phyloP scores from a whole-genome alignment of 371 early-diverging fungal genomes.

The Mucor plumbeus region DNA sequence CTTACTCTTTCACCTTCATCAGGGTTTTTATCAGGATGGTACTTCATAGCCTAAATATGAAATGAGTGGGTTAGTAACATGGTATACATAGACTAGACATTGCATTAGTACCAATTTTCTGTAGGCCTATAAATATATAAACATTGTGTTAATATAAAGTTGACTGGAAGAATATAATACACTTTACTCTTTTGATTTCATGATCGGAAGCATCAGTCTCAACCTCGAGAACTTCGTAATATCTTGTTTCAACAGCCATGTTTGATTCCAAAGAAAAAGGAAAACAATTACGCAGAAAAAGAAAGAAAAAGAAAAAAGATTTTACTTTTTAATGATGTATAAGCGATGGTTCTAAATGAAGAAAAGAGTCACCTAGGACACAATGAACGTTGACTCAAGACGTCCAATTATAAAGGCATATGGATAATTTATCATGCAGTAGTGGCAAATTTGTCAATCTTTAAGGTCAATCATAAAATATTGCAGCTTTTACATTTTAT shows the following conservation, averaged over 20 bases:
- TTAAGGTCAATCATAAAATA: too few relatives aligned
- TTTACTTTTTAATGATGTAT: conserved; percentile 3
- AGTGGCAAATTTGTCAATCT: too few relatives aligned
- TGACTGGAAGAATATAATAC: background rate
- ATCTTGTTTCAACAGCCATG: conserved; percentile 85
- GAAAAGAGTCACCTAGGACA: conserved; percentile 6
- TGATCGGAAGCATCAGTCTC: conserved; percentile 75
- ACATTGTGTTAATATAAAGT: background rate
- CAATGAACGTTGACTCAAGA: background rate
- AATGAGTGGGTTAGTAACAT: background rate
- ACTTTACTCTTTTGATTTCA: conserved; percentile 82
- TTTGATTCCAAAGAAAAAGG: background rate
- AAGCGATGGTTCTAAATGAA: background rate
- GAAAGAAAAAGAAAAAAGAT: conserved; percentile 4
- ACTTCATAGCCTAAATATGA: conserved; percentile 79
- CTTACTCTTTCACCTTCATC: conserved; percentile 52
- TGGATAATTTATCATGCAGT: background rate
- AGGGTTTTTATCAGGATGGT: conserved; percentile 93
- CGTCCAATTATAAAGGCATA: background rate
- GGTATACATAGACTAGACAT: background rate
- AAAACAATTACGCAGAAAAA: conserved; percentile 7
- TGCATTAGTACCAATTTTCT: conserved; percentile 71
- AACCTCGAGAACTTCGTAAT: conserved; percentile 93
- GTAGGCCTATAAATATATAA: conserved; percentile 73
- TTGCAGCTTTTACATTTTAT: too few relatives aligned